A percentile compares a stretch with the other conserved stretches of the same genome.
phyloP scores from a whole-genome alignment of 129 eudicot species.

The Erigeron canadensis region DNA sequence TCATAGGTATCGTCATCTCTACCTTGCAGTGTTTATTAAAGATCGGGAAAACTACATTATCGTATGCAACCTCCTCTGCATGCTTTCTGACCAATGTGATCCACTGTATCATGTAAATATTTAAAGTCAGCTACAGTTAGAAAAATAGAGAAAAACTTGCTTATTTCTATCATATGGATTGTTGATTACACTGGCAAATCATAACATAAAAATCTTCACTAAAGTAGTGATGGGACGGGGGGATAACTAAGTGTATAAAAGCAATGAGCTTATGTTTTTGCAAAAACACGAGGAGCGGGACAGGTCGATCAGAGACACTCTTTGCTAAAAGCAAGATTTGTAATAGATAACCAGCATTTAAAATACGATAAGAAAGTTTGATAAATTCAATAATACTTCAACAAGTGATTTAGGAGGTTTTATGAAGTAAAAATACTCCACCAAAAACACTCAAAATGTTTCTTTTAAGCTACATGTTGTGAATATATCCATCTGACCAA shows the following conservation, averaged over 20 bases:
- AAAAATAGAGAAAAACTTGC: not conserved
- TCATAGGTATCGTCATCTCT: constrained; percentile 19
- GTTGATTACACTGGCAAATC: not conserved
- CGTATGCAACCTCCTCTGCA: constrained; percentile 53
- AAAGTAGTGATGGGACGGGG: not conserved
- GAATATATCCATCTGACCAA: not conserved
- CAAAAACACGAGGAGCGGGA: not conserved
- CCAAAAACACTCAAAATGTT: not conserved
- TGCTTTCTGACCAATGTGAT: constrained; percentile 52
- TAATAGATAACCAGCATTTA: not conserved
- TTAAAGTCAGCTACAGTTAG: constrained; percentile 4
- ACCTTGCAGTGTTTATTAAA: constrained; percentile 57
- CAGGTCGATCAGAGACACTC: not conserved
- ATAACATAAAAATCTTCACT: not conserved
- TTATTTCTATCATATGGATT: too few relatives aligned
- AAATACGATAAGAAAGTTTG: not conserved
- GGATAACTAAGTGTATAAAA: not conserved
- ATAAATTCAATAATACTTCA: not conserved
- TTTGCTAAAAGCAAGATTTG: not conserved
- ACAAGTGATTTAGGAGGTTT: not conserved
- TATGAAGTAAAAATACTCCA: not conserved
- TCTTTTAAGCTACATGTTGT: too few relatives aligned
- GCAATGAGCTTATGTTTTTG: not conserved
- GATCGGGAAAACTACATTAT: constrained; percentile 40
- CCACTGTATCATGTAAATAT: constrained; percentile 44